Evolutionary conservation across 805 yeast genomes (phyloP), one percentile per base, ranked within the genome.

Genomic region (Cyberlindnera nakhonratchasimensis): DNA sequence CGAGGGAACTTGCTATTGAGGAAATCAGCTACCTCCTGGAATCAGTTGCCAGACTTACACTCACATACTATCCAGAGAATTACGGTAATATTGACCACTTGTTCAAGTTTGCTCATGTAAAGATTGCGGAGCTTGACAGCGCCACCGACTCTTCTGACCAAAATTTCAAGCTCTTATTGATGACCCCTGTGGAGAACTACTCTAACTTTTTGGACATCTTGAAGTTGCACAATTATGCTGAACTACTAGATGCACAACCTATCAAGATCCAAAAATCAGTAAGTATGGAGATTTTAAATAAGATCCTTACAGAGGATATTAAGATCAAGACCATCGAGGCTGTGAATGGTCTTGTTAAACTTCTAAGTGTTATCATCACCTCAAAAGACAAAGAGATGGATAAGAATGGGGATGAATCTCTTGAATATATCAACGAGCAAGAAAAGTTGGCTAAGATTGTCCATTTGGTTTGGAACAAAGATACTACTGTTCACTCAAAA

Each of bases 391-490:
- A 54, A 24, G 51, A 39, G 10, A 44, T 51, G 23, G 53, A 49
- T 31, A 38, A 49, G 16, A 47, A 43, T 42, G 50, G 49, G 10
- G 57, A 53, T 18, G 65, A 62, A 22, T 54, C 66, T 1, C 22
- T 51, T 5, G 78, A 71, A 6, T 68, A 68, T 45, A 55, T 70
- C 20, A 51, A 54, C 9, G 71, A 71, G 34, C 84, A 79, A 53
- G 86, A 84, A 52, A 71, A 74, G 42, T 60, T 91, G 4, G 80
- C 91, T 17, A 82, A 84, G 54, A 60, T 87, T 11, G 66, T 87
- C 3, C 93, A 84, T 55, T 67, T 85, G 46, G 59, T 89, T 4
- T 70, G 73, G 42, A 69, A 71, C 45, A 66, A 66, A 31, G 75
- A 79, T 54, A 69, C 78, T 22, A 61, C 63, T 6, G 29, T 39